These are phyloP conservation scores for Gyrodon lividus DNA, from an alignment of 768 basidiomycete genomes.

Conservation along the genomic window DNA sequence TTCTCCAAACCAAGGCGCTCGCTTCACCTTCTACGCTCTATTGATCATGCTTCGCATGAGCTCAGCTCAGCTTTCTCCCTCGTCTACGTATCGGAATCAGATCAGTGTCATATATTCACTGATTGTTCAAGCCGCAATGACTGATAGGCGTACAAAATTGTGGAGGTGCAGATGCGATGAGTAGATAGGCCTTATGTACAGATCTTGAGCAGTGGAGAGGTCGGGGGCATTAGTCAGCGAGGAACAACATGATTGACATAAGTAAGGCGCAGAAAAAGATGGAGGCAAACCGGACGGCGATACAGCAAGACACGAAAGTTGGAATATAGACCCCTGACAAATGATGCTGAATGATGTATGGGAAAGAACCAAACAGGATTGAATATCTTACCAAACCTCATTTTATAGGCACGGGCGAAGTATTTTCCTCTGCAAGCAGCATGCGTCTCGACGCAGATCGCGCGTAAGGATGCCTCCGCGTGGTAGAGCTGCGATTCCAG, in stretches of 20 bases:
- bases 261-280: neutral
- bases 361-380: neutral
- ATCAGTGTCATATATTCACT: neutral
- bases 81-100: neutral
- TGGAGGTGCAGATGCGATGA: neutral
- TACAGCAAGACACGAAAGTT: neutral
- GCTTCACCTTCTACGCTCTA: neutral
- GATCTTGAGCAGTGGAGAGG: neutral
- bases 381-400: neutral
- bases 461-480: slow-evolving; percentile 19
- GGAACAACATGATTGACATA: neutral
- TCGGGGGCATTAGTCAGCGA: neutral
- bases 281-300: neutral
- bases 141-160: neutral
- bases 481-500: neutral
- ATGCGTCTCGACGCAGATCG: slow-evolving; percentile 15
- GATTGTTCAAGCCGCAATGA: neutral
- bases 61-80: neutral
- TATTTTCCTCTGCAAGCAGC: slow-evolving; percentile 18
- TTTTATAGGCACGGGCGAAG: neutral
- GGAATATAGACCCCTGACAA: neutral
- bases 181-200: neutral
- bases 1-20: neutral
- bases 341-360: neutral
- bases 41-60: neutral